These are phyloP conservation scores for Nadsonia starkeyi-henricii DNA, from an alignment of 1,139 yeast genomes.

Conservation along the genomic window DNA sequence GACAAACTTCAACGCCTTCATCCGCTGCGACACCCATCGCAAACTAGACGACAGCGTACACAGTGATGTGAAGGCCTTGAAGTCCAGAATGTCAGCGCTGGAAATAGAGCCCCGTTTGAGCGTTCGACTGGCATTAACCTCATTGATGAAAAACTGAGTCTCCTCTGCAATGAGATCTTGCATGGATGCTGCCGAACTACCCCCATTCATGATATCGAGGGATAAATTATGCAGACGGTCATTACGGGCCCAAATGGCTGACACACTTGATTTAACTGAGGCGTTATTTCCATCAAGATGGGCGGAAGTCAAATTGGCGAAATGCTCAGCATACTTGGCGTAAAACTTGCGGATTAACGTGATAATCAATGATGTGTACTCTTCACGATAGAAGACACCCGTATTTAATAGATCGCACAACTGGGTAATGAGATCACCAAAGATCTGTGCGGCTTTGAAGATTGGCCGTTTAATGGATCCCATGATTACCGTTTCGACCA, in stretches of 20 bases:
- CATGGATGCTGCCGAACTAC: background rate
- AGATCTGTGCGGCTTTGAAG: constrained; percentile 16
- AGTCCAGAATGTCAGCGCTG: constrained; percentile 15
- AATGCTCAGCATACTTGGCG: constrained; percentile 4
- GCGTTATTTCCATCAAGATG: background rate
- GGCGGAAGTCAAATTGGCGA: background rate
- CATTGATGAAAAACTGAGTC: constrained; percentile 8
- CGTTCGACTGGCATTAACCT: constrained; percentile 9
- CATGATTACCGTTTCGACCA: constrained; percentile 13
- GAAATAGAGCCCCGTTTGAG: constrained; percentile 5
- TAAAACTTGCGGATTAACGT: constrained; percentile 13
- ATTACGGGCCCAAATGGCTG: background rate
- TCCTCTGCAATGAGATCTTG: constrained; percentile 11
- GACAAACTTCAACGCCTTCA: constrained; percentile 14
- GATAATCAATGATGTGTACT: constrained; percentile 22
- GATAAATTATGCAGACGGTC: background rate
- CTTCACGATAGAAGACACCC: constrained; percentile 22
- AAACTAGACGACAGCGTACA: constrained; percentile 16
- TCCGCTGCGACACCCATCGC: constrained; percentile 15
- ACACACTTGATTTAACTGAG: background rate
- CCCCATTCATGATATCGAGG: background rate
- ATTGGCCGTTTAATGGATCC: constrained; percentile 15
- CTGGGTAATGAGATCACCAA: constrained; percentile 18
- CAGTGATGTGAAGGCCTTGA: constrained; percentile 13
- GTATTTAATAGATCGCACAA: constrained; percentile 23